Evolutionary conservation across 208 protist species (phyloP).

Genomic region (Borovskyia barvae): DNA sequence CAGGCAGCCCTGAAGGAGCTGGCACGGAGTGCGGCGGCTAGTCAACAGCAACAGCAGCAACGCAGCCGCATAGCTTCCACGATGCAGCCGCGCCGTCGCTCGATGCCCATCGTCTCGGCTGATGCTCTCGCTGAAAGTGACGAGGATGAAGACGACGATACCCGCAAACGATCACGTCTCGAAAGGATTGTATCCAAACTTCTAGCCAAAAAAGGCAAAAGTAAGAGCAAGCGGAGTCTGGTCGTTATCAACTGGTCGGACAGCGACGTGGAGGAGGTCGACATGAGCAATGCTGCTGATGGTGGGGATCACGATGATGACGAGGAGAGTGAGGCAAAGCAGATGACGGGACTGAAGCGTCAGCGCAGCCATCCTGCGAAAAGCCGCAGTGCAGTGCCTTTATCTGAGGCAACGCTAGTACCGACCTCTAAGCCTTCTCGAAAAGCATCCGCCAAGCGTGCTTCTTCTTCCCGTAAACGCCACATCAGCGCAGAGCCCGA

Average conservation of each 20-base stretch:
- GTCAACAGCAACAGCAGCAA: constrained; percentile 14
- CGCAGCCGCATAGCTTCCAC: constrained; percentile 9
- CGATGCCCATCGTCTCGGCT: constrained; percentile 47
- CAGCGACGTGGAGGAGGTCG: constrained; percentile 29
- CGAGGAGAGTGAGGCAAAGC: constrained; percentile 9
- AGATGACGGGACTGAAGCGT: constrained; percentile 2
- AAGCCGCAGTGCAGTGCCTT: constrained; percentile 11
- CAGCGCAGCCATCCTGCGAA: constrained; percentile 19
- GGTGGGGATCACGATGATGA: not conserved
- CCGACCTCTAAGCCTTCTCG: not conserved
- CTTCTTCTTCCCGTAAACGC: constrained; percentile 20
- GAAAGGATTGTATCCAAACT: constrained; percentile 69
- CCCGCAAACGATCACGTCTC: constrained; percentile 50
- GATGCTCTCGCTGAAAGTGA: constrained; percentile 21
- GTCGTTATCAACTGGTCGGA: constrained; percentile 87
- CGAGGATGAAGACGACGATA: constrained; percentile 9
- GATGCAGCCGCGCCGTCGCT: constrained; percentile 21
- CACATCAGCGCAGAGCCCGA: constrained; percentile 40
- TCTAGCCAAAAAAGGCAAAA: constrained; percentile 43
- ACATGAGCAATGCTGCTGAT: constrained; percentile 3
- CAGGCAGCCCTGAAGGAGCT: constrained; percentile 51
- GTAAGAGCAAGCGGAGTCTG: constrained; percentile 76
- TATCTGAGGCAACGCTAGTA: constrained; percentile 12
- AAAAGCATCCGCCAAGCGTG: constrained; percentile 14
- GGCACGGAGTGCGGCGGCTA: constrained; percentile 18